Evolutionary conservation across 2,329 filamentous ascomycete species (phyloP).

Genomic region (Penicillium brasilianum): DNA sequence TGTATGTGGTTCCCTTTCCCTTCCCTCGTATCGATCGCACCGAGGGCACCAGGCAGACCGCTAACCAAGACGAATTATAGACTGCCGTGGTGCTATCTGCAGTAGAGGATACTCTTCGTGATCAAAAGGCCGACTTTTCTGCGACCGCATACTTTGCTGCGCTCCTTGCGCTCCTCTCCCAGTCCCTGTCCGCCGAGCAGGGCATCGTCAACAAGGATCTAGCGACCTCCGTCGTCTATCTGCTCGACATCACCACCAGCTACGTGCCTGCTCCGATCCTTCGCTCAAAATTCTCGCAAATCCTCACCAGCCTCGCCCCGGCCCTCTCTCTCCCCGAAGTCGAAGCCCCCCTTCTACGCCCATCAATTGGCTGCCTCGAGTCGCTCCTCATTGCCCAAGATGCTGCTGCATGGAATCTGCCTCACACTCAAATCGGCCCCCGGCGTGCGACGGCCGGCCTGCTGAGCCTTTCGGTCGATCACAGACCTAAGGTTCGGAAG

Average conservation of each 20-base stretch:
- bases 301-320: conserved; percentile 83
- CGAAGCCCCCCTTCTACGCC: conserved; percentile 82
- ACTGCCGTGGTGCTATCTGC: conserved; percentile 80
- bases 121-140: conserved; percentile 81
- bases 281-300: conserved; percentile 92
- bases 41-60: background rate
- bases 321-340: conserved; percentile 79
- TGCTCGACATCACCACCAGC: conserved; percentile 89
- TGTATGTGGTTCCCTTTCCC: conserved; percentile 62
- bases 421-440: conserved; percentile 81
- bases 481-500: conserved; percentile 91
- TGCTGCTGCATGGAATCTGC: conserved; percentile 82
- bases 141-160: conserved; percentile 95
- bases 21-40: background rate
- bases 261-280: conserved; percentile 84
- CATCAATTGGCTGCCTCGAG: conserved; percentile 91
- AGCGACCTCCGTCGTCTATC: conserved; percentile 85
- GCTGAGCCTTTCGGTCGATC: conserved; percentile 81
- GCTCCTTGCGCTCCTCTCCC: conserved; percentile 83
- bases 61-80: conserved; percentile 24
- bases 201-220: conserved; percentile 79
- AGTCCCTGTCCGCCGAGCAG: conserved; percentile 67
- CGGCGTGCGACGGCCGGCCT: conserved; percentile 85
- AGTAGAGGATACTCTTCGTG: conserved; percentile 88
- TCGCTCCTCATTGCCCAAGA: conserved; percentile 91